Base-by-base conservation (phyloP, 2,329 filamentous ascomycete genomes). In the Dactylellina haptotyla region DNA sequence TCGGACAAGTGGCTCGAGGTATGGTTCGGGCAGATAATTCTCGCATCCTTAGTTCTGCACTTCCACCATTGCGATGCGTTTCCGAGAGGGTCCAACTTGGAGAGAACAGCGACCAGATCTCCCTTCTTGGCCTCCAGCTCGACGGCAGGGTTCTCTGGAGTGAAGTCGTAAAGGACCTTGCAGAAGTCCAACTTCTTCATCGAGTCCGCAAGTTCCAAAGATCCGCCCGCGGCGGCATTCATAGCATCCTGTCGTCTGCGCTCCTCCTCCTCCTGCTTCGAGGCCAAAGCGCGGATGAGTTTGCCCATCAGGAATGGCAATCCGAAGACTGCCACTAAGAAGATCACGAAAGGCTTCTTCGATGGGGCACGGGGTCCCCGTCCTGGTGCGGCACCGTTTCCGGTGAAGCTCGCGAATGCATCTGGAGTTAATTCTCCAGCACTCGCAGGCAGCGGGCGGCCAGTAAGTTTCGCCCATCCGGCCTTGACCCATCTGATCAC, bases 221-320 rank as follows among this genome's bases (percentile, higher is more conserved):
- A 4, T 77, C 71, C 59, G 12, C 78, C 78, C 78, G 82, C 77
- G 2, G 70, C 70, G 26, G 70, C 70, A 16, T 75, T 75, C 70
- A 75, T 75, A 61, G 83, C 84, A 16, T 83, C 84, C 76, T 88
- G 82, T 45, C 87, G 85, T 57, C 83, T 84, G 67, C 86, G 86
- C 80, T 92, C 88, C 79, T 96, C 91, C 79, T 94, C 91, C 82
- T 97, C 92, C 79, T 95, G 91, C 3, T 89, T 90, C 34, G 90
- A 87, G 14, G 93, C 92, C 39, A 99, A 85, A 0, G 91, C 86
- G 79, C 88, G 89, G 80, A 99, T 98, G 77, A 97, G 87, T 83
- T 97, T 99, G 82, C 91, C 90, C 93, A 99, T 97, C 53, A 99
- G 85, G 80, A 97, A 99, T 4, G 95, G 95, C 12, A 99, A 86